These are phyloP conservation scores for Torulaspora quercuum DNA, from an alignment of 805 yeast species.

Conservation along the genomic window DNA sequence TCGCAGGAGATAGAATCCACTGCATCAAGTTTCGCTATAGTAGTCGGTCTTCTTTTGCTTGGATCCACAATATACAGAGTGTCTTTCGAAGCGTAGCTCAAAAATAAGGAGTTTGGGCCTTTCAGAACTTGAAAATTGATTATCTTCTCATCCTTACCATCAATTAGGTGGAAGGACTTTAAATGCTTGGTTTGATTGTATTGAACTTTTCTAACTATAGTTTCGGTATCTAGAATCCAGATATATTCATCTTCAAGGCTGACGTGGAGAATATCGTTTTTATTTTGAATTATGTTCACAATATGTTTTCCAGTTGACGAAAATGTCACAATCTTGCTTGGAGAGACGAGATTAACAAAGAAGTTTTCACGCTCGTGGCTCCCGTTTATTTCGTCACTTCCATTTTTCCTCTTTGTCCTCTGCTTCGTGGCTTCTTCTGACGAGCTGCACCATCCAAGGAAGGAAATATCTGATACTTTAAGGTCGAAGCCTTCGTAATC, in stretches of 20 bases:
- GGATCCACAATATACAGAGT: slow-evolving; percentile 68
- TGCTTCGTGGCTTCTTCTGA: slow-evolving; percentile 5
- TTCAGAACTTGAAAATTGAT: slow-evolving; percentile 29
- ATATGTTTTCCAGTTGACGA: slow-evolving; percentile 37
- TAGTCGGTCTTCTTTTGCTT: slow-evolving; percentile 35
- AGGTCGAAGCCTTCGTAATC: slow-evolving; percentile 36
- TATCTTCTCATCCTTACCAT: slow-evolving; percentile 34
- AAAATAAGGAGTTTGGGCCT: slow-evolving; percentile 20
- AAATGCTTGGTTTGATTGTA: slow-evolving; percentile 35
- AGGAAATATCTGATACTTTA: slow-evolving; percentile 25
- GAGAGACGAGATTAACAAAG: slow-evolving; percentile 31
- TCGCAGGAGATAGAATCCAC: slow-evolving; percentile 20
- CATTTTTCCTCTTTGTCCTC: slow-evolving; percentile 26
- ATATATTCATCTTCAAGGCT: slow-evolving; percentile 36
- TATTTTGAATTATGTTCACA: slow-evolving; percentile 37
- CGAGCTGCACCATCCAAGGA: slow-evolving; percentile 31
- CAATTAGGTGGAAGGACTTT: slow-evolving; percentile 36
- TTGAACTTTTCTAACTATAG: slow-evolving; percentile 34
- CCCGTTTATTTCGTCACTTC: slow-evolving; percentile 13
- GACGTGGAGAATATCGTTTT: slow-evolving; percentile 37
- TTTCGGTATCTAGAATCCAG: slow-evolving; percentile 36
- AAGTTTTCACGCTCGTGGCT: slow-evolving; percentile 20
- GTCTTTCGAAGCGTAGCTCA: slow-evolving; percentile 33
- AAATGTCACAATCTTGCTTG: slow-evolving; percentile 34
- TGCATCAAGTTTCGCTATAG: slow-evolving; percentile 24